A percentile compares a stretch with the other conserved stretches of the same genome.
phyloP scores from a whole-genome alignment of 2,329 filamentous ascomycete genomes.

The Berkeleyomyces rouxiae region DNA sequence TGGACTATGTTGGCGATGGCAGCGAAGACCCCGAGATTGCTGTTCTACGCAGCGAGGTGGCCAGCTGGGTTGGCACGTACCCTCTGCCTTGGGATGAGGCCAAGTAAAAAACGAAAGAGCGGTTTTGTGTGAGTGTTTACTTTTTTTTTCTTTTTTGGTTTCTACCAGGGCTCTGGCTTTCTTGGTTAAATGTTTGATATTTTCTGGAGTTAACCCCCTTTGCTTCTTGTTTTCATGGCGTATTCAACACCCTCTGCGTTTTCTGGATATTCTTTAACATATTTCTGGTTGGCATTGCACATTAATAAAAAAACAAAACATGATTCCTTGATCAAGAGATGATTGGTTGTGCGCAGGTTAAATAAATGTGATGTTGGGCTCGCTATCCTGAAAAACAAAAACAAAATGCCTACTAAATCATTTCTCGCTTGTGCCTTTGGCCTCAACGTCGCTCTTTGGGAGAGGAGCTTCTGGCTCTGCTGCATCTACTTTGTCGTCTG shows the following conservation, averaged over 20 bases:
- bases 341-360: too few relatives aligned
- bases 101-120: constrained; percentile 16
- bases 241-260: background rate
- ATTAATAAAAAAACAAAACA: background rate
- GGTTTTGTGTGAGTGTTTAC: background rate
- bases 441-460: background rate
- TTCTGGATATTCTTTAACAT: background rate
- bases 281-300: background rate
- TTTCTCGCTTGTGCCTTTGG: background rate
- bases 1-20: constrained; percentile 51
- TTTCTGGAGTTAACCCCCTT: background rate
- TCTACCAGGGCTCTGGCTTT: background rate
- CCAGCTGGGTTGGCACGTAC: constrained; percentile 62
- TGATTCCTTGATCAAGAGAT: too few relatives aligned
- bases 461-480: background rate
- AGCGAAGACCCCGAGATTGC: constrained; percentile 54
- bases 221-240: background rate
- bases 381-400: too few relatives aligned
- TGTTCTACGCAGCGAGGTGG: constrained; percentile 57
- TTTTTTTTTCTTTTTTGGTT: background rate
- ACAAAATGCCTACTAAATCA: background rate
- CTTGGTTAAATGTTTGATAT: background rate
- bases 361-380: too few relatives aligned
- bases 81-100: constrained; percentile 47
- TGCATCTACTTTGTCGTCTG: background rate